phyloP scores from a whole-genome alignment of 1,284 basidiomycete species.

The Wolfiporia cocos region DNA sequence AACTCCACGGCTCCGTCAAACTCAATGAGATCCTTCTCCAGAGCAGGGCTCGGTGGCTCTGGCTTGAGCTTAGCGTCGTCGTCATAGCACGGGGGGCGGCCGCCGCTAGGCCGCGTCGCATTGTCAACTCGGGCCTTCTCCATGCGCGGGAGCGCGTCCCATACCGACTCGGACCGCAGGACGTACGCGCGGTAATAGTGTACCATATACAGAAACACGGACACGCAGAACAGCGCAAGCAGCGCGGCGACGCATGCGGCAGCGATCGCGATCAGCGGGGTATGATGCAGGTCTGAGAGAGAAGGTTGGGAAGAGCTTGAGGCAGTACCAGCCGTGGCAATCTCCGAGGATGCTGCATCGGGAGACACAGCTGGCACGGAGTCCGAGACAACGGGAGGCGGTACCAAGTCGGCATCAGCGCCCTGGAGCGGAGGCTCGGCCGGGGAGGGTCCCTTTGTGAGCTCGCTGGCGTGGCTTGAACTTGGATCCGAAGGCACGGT shows the following conservation, averaged over 20 bases:
- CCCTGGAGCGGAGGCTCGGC: conserved; percentile 6
- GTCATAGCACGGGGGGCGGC: too few relatives aligned
- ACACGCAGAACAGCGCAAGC: conserved; percentile 30
- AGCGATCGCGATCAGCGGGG: conserved; percentile 27
- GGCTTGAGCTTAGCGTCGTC: too few relatives aligned
- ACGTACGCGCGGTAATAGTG: conserved; percentile 27
- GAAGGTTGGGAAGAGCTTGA: too few relatives aligned
- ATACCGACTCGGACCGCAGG: conserved; percentile 26
- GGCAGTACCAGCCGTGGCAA: background rate
- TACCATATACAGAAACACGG: conserved; percentile 28
- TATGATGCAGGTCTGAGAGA: too few relatives aligned
- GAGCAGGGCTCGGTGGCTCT: too few relatives aligned
- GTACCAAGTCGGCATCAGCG: background rate
- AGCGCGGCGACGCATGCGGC: conserved; percentile 33
- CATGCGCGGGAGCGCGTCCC: conserved; percentile 29
- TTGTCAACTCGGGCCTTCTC: too few relatives aligned
- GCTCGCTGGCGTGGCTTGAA: conserved; percentile 20
- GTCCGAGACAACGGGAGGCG: background rate
- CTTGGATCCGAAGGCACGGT: conserved; percentile 21
- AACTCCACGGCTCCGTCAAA: too few relatives aligned
- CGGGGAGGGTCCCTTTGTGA: conserved; percentile 20
- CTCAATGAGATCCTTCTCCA: too few relatives aligned
- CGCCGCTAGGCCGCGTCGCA: too few relatives aligned
- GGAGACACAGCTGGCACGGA: background rate
- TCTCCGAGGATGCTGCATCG: background rate